Evolutionary conservation across 2,329 filamentous ascomycete genomes (phyloP), one percentile per base, ranked within the genome.

Genomic region (Cadophora malorum): DNA sequence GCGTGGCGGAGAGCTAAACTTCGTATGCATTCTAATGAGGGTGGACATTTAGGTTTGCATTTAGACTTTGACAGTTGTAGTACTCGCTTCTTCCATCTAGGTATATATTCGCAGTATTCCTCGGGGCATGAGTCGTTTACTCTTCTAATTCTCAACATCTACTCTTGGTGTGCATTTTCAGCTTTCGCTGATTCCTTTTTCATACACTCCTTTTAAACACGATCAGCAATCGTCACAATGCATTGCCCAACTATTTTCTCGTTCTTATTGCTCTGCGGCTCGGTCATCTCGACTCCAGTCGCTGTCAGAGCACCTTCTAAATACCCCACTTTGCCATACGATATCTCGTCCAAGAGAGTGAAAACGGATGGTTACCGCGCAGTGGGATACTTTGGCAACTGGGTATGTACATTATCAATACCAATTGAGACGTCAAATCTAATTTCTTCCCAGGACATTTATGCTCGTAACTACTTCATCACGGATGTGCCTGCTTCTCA

Each of bases 401-500:
- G 63, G 64, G 66, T 67, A 63, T 6, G 55, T 61, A 23, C 10
- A 14, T 16, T 5, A 7, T 31, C 16, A n/a, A n/a, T 38, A 7
- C 14, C 1, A 1, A 16, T 3, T 6, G 45, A n/a, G 7, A 19
- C 9, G 9, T 49, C 33, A 0, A 31, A 45, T 7, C 41, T 64
- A 33, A 69, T 16, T 63, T 23, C 28, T 0, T 23, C 2, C 23
- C 35, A 70, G 69, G 67, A 69, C 23, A 71, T 70, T 41, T 70
- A 70, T 38, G 71, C 25, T 9, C 69, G 69, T 25, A 69, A 70
- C 31, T 92, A 90, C 75, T 84, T 90, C 64, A 90, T 91, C 0
- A 84, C 89, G 56, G 83, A 92, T 72, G 83, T 96, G 12, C 89
- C 90, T 0, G 86, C 83, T 1, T 82, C 86, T 1, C 83, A 92